Conservation (phyloP, 805 yeast species). For the Scheffersomyces lignosus region DNA sequence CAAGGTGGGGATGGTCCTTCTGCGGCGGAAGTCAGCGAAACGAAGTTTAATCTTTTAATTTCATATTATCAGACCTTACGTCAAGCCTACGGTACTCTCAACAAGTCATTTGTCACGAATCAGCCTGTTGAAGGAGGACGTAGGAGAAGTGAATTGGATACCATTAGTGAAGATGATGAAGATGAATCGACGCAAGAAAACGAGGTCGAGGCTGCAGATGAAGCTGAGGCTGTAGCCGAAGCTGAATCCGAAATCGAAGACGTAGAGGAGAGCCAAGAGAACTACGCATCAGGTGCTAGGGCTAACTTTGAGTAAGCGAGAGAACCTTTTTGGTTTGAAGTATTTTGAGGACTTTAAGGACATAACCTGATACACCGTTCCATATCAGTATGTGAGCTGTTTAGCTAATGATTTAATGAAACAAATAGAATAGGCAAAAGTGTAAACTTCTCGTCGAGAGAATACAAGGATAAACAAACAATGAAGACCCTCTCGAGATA, state of each 20-base stretch:
- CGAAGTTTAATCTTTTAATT: too few species aligned
- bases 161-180: not conserved
- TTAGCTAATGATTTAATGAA: too few species aligned
- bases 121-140: not conserved
- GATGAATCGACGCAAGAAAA: not conserved
- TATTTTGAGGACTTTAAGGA: too few species aligned
- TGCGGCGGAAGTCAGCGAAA: not conserved
- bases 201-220: not conserved
- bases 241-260: not conserved
- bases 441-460: too few species aligned
- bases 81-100: not conserved
- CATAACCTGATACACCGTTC: too few species aligned
- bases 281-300: not conserved
- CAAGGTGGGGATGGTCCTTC: too few species aligned
- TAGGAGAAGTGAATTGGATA: constrained; percentile 1
- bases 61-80: not conserved
- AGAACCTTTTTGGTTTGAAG: too few species aligned
- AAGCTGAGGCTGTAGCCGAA: not conserved
- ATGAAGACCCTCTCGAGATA: too few species aligned
- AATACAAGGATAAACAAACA: too few species aligned
- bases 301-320: not conserved
- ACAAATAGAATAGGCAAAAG: too few species aligned
- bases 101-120: not conserved
- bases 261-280: not conserved
- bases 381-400: too few species aligned